Conservation (phyloP, 441 rosid species). For the Hura crepitans region DNA sequence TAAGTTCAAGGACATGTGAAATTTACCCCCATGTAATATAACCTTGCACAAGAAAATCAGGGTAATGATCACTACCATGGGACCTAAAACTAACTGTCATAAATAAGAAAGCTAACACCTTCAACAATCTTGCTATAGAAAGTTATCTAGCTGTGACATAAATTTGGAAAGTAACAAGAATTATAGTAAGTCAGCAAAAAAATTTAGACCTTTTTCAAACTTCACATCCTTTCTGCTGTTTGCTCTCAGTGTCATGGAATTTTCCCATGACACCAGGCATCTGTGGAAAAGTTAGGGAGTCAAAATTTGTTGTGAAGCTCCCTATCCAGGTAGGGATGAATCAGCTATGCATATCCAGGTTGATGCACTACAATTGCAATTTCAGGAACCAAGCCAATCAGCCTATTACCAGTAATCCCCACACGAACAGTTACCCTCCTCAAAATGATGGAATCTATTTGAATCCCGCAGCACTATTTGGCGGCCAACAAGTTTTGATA, state of each 20-base stretch:
- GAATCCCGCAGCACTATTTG: constrained; percentile 67
- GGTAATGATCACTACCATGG: too few species aligned
- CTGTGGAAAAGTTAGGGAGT: background rate
- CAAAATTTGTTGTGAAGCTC: background rate
- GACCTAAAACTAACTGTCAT: too few species aligned
- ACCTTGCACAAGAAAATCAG: too few species aligned
- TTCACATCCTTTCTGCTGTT: background rate
- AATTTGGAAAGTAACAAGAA: background rate
- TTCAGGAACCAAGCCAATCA: constrained; percentile 7
- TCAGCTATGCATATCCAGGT: background rate
- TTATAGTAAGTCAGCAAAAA: background rate
- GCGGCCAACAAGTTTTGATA: constrained; percentile 62
- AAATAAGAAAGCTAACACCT: too few species aligned
- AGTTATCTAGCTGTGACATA: too few species aligned
- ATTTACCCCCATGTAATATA: too few species aligned
- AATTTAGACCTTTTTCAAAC: constrained; percentile 9
- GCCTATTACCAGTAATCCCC: constrained; percentile 67
- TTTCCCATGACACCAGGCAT: too few species aligned
- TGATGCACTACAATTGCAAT: background rate
- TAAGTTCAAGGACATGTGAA: too few species aligned
- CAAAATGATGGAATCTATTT: constrained; percentile 82
- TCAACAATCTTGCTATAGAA: too few species aligned
- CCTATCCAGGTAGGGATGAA: constrained; percentile 1
- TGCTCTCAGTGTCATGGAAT: background rate
- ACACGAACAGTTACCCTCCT: constrained; percentile 71